Evolutionary conservation across 441 rosid genomes (phyloP).

Genomic region (Breynia disticha): DNA sequence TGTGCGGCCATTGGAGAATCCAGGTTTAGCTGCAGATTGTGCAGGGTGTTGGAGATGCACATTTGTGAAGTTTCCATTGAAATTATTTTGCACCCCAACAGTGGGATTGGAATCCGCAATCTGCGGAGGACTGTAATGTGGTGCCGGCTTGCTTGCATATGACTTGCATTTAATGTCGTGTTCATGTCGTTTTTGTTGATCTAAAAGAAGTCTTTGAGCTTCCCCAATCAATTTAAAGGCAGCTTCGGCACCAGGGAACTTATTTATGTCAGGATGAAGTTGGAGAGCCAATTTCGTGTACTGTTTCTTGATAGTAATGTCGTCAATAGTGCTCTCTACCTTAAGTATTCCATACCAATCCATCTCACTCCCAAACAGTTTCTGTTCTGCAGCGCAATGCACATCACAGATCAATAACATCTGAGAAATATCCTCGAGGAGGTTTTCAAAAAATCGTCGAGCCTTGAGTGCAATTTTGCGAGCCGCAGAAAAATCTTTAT

Average conservation of each 20-base stretch:
- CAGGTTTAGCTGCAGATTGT: conserved; percentile 30
- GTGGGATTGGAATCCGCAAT: conserved; percentile 16
- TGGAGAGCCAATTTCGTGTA: conserved; percentile 70
- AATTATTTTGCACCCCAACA: conserved; percentile 21
- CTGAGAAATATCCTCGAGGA: conserved; percentile 53
- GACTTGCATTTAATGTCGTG: conserved; percentile 47
- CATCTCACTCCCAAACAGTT: conserved; percentile 47
- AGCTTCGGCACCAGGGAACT: conserved; percentile 86
- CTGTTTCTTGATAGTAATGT: conserved; percentile 67
- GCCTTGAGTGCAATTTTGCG: conserved; percentile 57
- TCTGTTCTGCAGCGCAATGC: conserved; percentile 57
- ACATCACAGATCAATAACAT: conserved; percentile 79
- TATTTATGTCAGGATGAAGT: conserved; percentile 93
- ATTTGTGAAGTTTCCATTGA: conserved; percentile 16
- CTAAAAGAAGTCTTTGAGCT: conserved; percentile 74
- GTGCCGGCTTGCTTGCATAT: conserved; percentile 26
- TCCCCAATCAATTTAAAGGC: conserved; percentile 86
- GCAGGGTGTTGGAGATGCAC: conserved; percentile 27
- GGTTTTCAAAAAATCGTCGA: conserved; percentile 45
- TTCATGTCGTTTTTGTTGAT: conserved; percentile 39
- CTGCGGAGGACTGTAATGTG: conserved; percentile 30
- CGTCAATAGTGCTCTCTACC: conserved; percentile 55
- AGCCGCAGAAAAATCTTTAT: conserved; percentile 49
- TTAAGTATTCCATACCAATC: conserved; percentile 92
- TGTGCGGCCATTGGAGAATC: conserved; percentile 21